Evolutionary conservation across 1,284 basidiomycete genomes (phyloP).

Genomic region (Abortiporus biennis): DNA sequence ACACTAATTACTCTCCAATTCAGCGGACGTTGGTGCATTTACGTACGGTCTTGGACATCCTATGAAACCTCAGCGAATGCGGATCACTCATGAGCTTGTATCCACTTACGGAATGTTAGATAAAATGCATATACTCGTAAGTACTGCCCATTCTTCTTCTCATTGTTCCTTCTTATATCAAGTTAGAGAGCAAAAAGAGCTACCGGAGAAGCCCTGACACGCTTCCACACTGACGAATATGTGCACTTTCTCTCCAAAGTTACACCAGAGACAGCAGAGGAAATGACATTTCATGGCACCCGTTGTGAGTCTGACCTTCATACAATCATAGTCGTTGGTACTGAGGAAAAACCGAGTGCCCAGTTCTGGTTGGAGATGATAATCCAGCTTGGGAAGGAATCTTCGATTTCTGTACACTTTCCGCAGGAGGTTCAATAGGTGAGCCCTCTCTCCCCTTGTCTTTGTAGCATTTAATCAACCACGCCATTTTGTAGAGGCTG

Average conservation of each 20-base stretch:
- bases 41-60: constrained; percentile 87
- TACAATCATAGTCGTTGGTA: constrained; percentile 1
- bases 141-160: constrained; percentile 17
- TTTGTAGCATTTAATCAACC: neutral
- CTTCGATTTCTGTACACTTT: constrained; percentile 96
- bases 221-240: constrained; percentile 98
- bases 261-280: constrained; percentile 82
- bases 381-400: constrained; percentile 96
- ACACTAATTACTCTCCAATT: constrained; percentile 4
- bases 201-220: constrained; percentile 77
- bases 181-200: constrained; percentile 76
- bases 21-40: constrained; percentile 76
- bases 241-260: constrained; percentile 87
- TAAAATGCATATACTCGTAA: constrained; percentile 86
- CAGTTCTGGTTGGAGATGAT: constrained; percentile 73
- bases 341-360: constrained; percentile 9
- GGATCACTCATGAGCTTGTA: constrained; percentile 90
- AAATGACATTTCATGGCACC: constrained; percentile 76
- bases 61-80: constrained; percentile 95
- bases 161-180: neutral
- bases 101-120: constrained; percentile 86
- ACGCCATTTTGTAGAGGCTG: constrained; percentile 54
- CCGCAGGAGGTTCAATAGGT: constrained; percentile 91
- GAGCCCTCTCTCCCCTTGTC: constrained; percentile 12
- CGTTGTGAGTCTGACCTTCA: neutral